Evolutionary conservation across 2,329 filamentous ascomycete genomes (phyloP).

Genomic region (Diplocarpon mali): DNA sequence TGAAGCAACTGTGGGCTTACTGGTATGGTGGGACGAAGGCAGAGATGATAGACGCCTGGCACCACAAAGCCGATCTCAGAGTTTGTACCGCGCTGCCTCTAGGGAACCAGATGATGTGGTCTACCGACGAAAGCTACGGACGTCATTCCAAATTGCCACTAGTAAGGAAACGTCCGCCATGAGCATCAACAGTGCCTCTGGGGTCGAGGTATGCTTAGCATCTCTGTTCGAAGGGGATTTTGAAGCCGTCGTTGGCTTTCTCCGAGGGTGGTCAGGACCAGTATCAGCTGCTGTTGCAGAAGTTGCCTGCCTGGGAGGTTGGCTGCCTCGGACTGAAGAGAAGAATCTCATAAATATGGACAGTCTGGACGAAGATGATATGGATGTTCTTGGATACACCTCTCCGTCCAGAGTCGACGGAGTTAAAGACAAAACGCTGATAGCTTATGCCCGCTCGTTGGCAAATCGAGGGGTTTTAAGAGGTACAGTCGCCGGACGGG

Average conservation of each 20-base stretch:
- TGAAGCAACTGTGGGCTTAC: constrained; percentile 72
- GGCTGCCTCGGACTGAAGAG: constrained; percentile 55
- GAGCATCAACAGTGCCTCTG: constrained; percentile 62
- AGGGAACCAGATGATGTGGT: constrained; percentile 41
- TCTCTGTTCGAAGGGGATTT: constrained; percentile 75
- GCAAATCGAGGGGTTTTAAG: constrained; percentile 37
- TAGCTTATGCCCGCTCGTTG: constrained; percentile 61
- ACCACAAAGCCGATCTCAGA: constrained; percentile 18
- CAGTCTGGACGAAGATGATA: constrained; percentile 69
- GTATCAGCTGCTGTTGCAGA: constrained; percentile 71
- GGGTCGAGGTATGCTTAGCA: constrained; percentile 71
- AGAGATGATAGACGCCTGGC: constrained; percentile 36
- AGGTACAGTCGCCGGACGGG: constrained; percentile 17
- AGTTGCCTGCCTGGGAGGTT: constrained; percentile 70
- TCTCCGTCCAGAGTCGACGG: constrained; percentile 50
- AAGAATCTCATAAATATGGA: constrained; percentile 42
- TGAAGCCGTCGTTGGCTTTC: constrained; percentile 61
- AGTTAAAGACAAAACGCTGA: constrained; percentile 69
- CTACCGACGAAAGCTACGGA: constrained; percentile 63
- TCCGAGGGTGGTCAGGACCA: constrained; percentile 72
- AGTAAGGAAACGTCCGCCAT: constrained; percentile 56
- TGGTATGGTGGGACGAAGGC: constrained; percentile 89
- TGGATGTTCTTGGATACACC: constrained; percentile 66
- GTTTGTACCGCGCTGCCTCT: constrained; percentile 26
- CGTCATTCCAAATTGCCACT: constrained; percentile 55